Evolutionary conservation across 2,329 filamentous ascomycete genomes (phyloP), one percentile per base, ranked within the genome.

Genomic region (Penicillium crustosum): DNA sequence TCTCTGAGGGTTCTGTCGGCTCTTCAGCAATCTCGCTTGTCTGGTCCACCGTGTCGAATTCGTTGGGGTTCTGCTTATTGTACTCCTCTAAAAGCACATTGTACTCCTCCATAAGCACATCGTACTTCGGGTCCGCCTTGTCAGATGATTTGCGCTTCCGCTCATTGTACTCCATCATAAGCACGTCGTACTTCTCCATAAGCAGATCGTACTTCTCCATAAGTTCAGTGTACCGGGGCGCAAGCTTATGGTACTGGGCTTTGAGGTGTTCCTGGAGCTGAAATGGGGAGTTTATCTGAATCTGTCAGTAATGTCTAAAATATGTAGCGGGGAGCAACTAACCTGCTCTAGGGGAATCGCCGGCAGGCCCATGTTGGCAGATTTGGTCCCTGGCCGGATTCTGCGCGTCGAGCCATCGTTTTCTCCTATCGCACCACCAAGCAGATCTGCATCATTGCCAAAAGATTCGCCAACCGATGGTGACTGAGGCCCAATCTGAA

Each of bases 261-360:
- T 95, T 93, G 54, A 99, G 88, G 72, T 99, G 93, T 77, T 99
- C 94, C 76, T 97, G 95, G 19, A 97, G 86, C 75, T 97, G 94
- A 74, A 97, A 99, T 44, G 94, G 90, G 23, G 93, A 97, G 73
- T 99, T 93, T 66, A 99, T 91, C 90, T 97, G 74, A 54, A 10
- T 57, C 47, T 21, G 53, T 61, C 42, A 68, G 60, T 44, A 31
- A 53, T 7, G 31, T 9, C 15, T 25, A 44, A 36, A 12, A 6
- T 15, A 41, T 12, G 60, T 52, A 64, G 60, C 35, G n/a, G 39
- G 53, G 35, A 29, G 42, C 51, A 57, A 74, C 83, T 63, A 73
- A 95, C 92, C 81, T 97, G 90, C 64, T 86, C 86, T 59, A 97
- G 79, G 43, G 93, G 90, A 55, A 97, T 84, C 61, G 97, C 81